A percentile compares a stretch with the other conserved stretches of the same genome.
phyloP scores from a whole-genome alignment of 352 stramenopile genomes.

The Globisporangium acanthophoron region DNA sequence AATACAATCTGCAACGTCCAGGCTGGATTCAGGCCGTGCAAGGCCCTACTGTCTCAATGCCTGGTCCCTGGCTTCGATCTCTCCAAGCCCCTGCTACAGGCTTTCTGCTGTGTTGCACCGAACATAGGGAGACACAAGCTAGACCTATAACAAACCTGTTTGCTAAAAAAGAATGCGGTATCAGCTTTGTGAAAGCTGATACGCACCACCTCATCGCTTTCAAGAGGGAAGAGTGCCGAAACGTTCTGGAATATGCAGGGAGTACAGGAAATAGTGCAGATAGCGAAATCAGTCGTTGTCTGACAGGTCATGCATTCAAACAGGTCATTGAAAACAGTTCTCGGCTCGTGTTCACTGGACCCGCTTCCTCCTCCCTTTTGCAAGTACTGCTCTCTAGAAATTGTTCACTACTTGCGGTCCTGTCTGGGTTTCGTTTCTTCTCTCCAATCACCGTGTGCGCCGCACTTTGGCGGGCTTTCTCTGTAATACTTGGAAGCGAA shows the following conservation, averaged over 20 bases:
- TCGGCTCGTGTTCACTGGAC: neutral
- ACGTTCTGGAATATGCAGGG: constrained; percentile 9
- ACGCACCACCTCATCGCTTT: neutral
- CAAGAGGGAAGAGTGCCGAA: constrained; percentile 2
- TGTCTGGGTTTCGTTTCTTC: neutral
- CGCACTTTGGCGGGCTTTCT: no score
- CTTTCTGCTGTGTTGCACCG: no score
- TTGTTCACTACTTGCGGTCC: neutral
- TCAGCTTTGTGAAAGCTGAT: no score
- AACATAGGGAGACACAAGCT: no score
- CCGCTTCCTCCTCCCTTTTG: neutral
- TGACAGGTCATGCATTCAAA: neutral
- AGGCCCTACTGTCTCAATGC: no score
- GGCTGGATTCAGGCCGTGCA: no score
- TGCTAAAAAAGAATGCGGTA: no score
- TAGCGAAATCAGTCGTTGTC: neutral
- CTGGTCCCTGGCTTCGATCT: no score
- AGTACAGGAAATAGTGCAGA: neutral
- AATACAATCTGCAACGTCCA: no score
- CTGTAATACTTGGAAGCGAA: no score
- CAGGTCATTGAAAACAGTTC: neutral
- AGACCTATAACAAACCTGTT: no score
- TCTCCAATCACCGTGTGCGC: neutral
- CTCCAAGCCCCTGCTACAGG: no score
- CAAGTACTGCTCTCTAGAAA: neutral